A percentile compares a stretch with the other conserved stretches of the same genome.
phyloP scores from a whole-genome alignment of 2,329 filamentous ascomycete species.

The Neodidymelliopsis sp. region DNA sequence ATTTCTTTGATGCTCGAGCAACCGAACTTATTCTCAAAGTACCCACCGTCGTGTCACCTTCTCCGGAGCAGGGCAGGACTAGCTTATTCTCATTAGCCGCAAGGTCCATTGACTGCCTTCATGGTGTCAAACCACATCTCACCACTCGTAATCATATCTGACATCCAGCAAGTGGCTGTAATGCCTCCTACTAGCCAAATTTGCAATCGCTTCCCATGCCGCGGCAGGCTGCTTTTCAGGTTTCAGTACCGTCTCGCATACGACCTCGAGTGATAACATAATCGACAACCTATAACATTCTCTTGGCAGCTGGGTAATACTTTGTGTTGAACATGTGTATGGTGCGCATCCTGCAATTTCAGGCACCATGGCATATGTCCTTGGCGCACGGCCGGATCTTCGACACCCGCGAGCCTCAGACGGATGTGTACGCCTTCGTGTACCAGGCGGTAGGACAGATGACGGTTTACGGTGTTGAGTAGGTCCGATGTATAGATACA shows the following conservation, averaged over 20 bases:
- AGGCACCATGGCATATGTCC: background rate
- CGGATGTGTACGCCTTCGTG: conserved; percentile 5
- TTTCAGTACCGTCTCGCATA: conserved; percentile 16
- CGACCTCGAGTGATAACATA: background rate
- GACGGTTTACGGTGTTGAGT: background rate
- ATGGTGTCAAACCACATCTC: too few relatives aligned
- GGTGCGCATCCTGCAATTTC: conserved; percentile 5
- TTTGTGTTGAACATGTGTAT: background rate
- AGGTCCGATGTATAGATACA: background rate
- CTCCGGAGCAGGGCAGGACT: too few relatives aligned
- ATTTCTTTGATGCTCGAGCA: too few relatives aligned
- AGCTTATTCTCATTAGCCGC: too few relatives aligned
- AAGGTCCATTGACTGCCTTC: too few relatives aligned
- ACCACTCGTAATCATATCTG: too few relatives aligned
- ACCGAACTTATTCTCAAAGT: too few relatives aligned
- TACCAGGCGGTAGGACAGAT: conserved; percentile 1
- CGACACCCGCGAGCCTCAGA: conserved; percentile 14
- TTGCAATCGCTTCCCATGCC: too few relatives aligned
- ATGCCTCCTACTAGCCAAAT: too few relatives aligned
- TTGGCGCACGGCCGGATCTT: conserved; percentile 14
- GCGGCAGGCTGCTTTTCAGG: too few relatives aligned
- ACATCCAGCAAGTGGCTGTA: too few relatives aligned
- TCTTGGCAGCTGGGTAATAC: conserved; percentile 4
- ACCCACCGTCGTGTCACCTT: too few relatives aligned
- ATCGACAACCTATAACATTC: conserved; percentile 2